Conservation (phyloP, 2,329 filamentous ascomycete species). For the Cordyceps cateniannulata region DNA sequence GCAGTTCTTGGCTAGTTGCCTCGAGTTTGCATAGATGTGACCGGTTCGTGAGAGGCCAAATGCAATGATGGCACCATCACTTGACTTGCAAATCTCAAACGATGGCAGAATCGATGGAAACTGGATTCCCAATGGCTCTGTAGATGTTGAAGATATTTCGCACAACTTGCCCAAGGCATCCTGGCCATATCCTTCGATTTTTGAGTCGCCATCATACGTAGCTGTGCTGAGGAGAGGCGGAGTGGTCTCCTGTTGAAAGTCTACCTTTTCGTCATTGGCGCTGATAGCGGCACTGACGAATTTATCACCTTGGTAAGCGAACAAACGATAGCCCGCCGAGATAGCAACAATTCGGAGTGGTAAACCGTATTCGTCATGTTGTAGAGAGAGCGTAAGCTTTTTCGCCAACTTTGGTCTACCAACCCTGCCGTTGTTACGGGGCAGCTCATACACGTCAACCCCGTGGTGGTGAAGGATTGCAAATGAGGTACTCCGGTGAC, state of each 20-base stretch:
- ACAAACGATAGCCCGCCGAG: constrained; percentile 23
- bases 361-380: constrained; percentile 18
- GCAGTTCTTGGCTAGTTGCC: constrained; percentile 73
- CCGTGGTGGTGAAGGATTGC: constrained; percentile 64
- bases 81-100: constrained; percentile 40
- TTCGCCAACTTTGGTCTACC: constrained; percentile 35
- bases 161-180: constrained; percentile 40
- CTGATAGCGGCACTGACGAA: constrained; percentile 20
- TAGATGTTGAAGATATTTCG: constrained; percentile 26
- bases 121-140: constrained; percentile 29
- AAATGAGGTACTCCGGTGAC: constrained; percentile 55
- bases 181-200: constrained; percentile 36
- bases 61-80: constrained; percentile 35
- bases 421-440: constrained; percentile 50
- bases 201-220: constrained; percentile 24
- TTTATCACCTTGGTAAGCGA: constrained; percentile 24
- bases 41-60: constrained; percentile 70
- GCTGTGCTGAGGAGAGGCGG: constrained; percentile 21
- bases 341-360: constrained; percentile 29
- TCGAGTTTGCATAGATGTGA: constrained; percentile 69
- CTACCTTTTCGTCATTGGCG: constrained; percentile 14
- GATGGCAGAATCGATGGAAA: constrained; percentile 46
- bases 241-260: constrained; percentile 12
- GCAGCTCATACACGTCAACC: constrained; percentile 65
- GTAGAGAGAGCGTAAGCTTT: constrained; percentile 31